Percentiles rank a stretch among this genome's conserved stretches.
Evolutionary conservation across 1,284 basidiomycete species (phyloP).

Genomic region (Ceratobasidium sp.): DNA sequence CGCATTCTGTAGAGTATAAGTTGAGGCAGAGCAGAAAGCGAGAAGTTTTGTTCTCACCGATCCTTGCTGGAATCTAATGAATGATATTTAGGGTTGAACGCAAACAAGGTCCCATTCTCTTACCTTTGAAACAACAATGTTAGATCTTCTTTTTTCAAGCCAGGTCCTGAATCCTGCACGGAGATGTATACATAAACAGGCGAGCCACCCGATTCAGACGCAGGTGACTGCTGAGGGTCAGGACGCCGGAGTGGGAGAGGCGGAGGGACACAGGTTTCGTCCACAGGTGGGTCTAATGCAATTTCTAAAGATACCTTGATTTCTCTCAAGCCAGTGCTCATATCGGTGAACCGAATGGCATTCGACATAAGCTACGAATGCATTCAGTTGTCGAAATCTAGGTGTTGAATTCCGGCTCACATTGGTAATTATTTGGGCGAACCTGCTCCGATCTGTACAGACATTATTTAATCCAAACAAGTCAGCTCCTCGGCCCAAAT

Average conservation of each 20-base stretch:
- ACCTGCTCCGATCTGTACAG: slow-evolving; percentile 51
- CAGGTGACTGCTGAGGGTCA: neutral
- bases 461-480: slow-evolving; percentile 48
- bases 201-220: slow-evolving; percentile 21
- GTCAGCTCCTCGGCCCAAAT: slow-evolving; percentile 50
- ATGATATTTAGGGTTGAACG: neutral
- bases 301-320: slow-evolving; percentile 52
- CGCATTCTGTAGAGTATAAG: slow-evolving; percentile 36
- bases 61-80: slow-evolving; percentile 52
- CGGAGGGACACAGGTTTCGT: slow-evolving; percentile 29
- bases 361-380: slow-evolving; percentile 34
- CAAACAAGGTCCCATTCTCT: neutral
- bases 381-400: too few relatives aligned
- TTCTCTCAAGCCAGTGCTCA: slow-evolving; percentile 46
- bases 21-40: neutral
- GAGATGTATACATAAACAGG: slow-evolving; percentile 52
- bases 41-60: slow-evolving; percentile 44
- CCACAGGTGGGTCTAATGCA: slow-evolving; percentile 49
- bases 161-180: slow-evolving; percentile 54
- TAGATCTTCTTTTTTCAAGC: slow-evolving; percentile 52
- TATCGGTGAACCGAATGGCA: slow-evolving; percentile 49
- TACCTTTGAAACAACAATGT: slow-evolving; percentile 51
- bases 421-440: slow-evolving; percentile 53
- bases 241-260: neutral
- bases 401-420: slow-evolving; percentile 33